Conservation (phyloP, 2,329 filamentous ascomycete genomes). For the Aureobasidium sp. region DNA sequence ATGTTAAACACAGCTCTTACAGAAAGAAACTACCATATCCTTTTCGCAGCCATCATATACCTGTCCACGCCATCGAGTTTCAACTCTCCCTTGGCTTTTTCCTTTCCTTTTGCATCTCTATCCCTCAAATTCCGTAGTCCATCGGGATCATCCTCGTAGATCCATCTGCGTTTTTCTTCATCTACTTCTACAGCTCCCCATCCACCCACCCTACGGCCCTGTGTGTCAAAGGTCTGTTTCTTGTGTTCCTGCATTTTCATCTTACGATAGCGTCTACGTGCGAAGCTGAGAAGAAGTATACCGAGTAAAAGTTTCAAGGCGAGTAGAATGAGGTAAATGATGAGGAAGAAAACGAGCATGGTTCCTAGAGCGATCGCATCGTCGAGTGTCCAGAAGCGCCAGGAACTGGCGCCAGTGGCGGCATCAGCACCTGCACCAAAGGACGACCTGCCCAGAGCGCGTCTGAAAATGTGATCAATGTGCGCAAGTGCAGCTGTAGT, state of each 20-base stretch:
- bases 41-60: slow-evolving; percentile 93
- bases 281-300: slow-evolving; percentile 75
- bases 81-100: slow-evolving; percentile 40
- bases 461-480: slow-evolving; percentile 69
- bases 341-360: slow-evolving; percentile 80
- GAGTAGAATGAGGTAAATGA: slow-evolving; percentile 76
- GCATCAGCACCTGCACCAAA: slow-evolving; percentile 46
- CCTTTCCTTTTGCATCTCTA: slow-evolving; percentile 51
- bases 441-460: slow-evolving; percentile 66
- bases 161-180: slow-evolving; percentile 77
- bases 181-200: slow-evolving; percentile 83
- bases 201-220: slow-evolving; percentile 69
- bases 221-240: slow-evolving; percentile 49
- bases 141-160: slow-evolving; percentile 79
- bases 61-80: slow-evolving; percentile 63
- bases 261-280: slow-evolving; percentile 67
- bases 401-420: slow-evolving; percentile 27
- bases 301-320: slow-evolving; percentile 71
- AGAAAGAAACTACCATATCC: slow-evolving; percentile 97
- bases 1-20: no score
- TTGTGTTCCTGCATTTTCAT: slow-evolving; percentile 65
- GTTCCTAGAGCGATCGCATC: slow-evolving; percentile 68
- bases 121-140: slow-evolving; percentile 56
- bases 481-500: slow-evolving; percentile 72
- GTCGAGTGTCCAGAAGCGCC: slow-evolving; percentile 56